Conservation (phyloP, 2,329 filamentous ascomycete species). For the Alternaria gaisen region DNA sequence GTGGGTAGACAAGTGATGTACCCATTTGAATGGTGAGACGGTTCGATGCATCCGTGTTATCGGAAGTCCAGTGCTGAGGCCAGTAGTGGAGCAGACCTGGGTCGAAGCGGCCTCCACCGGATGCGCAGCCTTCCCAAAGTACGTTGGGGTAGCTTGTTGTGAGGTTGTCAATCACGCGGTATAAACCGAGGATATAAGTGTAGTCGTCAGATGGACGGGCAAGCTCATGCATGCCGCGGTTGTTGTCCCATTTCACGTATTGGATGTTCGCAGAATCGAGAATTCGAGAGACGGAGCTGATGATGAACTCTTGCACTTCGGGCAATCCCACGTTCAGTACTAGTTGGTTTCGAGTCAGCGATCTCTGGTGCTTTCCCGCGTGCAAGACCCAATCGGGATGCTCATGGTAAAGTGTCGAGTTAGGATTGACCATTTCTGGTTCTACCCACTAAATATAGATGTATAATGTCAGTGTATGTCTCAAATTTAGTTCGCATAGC, state of each 20-base stretch:
- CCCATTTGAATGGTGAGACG: constrained; percentile 71
- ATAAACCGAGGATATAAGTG: constrained; percentile 70
- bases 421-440: constrained; percentile 72
- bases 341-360: constrained; percentile 65
- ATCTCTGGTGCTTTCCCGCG: constrained; percentile 65
- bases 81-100: constrained; percentile 71
- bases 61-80: constrained; percentile 72
- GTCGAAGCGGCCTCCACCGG: constrained; percentile 71
- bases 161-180: constrained; percentile 68
- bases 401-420: constrained; percentile 67
- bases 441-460: constrained; percentile 63
- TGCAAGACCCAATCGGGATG: constrained; percentile 72
- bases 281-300: constrained; percentile 63
- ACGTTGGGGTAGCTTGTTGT: constrained; percentile 68
- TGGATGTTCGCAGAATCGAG: constrained; percentile 63
- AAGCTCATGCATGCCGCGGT: constrained; percentile 70
- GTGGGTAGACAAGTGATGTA: constrained; percentile 69
- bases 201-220: constrained; percentile 64
- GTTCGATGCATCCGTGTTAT: constrained; percentile 70
- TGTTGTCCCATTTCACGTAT: constrained; percentile 76
- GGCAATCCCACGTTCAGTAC: constrained; percentile 68
- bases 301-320: constrained; percentile 71
- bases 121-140: constrained; percentile 72
- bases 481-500: not conserved
- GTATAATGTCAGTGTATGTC: not conserved